These are phyloP conservation scores for Puccinia coronata DNA, from an alignment of 1,284 basidiomycete species.

Conservation along the genomic window DNA sequence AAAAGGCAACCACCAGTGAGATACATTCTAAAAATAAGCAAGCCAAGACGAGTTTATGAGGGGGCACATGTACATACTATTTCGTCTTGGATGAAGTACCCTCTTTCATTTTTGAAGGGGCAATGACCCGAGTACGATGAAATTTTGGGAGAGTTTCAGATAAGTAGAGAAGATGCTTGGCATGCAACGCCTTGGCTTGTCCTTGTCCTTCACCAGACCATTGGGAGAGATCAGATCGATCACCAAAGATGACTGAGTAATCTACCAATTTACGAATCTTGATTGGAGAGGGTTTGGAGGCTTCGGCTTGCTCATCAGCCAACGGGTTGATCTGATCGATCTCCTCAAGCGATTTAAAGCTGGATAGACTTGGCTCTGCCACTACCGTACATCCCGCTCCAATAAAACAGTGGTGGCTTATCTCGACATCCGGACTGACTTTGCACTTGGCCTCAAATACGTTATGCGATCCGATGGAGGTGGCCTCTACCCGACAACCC, in stretches of 20 bases:
- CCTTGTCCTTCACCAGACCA: conserved; percentile 44
- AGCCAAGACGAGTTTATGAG: no score
- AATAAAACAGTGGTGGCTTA: conserved; percentile 26
- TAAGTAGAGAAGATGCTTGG: conserved; percentile 42
- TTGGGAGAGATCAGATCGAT: background rate
- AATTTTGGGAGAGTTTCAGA: conserved; percentile 47
- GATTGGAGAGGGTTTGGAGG: background rate
- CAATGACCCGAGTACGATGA: conserved; percentile 38
- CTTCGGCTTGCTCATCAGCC: background rate
- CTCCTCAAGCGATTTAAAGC: background rate
- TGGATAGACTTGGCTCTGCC: background rate
- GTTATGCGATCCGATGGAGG: conserved; percentile 28
- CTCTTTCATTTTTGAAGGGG: no score
- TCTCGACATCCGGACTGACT: conserved; percentile 21
- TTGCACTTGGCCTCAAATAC: conserved; percentile 42
- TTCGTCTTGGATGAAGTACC: no score
- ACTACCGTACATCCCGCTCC: conserved; percentile 31
- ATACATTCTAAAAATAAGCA: no score
- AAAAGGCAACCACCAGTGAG: no score
- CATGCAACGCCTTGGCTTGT: conserved; percentile 34
- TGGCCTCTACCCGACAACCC: conserved; percentile 43
- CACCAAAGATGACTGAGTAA: conserved; percentile 39
- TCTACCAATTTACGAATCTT: background rate
- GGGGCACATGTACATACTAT: no score
- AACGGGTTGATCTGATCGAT: background rate